Percentiles rank a stretch among this genome's conserved stretches.
Conservation (phyloP, 495 filamentous ascomycete species). For the Neurospora cerealis region DNA sequence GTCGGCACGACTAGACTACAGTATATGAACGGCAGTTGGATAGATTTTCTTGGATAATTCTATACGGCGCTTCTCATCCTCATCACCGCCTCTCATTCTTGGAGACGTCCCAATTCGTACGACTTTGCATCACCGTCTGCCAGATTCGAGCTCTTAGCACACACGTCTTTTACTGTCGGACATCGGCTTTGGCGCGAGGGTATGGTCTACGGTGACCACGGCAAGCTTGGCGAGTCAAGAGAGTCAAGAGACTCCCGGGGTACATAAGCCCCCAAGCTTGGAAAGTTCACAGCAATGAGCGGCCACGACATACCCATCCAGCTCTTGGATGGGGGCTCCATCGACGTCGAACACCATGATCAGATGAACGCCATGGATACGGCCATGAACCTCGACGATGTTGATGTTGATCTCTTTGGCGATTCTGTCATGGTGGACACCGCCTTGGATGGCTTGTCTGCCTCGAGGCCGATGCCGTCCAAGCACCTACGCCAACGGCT, state of each 20-base stretch:
- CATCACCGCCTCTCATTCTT: neutral
- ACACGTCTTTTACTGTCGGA: neutral
- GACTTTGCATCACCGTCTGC: neutral
- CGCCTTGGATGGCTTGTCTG: constrained; percentile 39
- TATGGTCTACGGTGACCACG: neutral
- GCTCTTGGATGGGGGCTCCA: constrained; percentile 18
- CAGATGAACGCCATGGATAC: constrained; percentile 14
- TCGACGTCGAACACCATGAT: neutral
- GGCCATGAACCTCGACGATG: constrained; percentile 51
- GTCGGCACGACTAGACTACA: neutral
- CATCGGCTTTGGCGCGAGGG: neutral
- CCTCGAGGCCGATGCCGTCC: constrained; percentile 35
- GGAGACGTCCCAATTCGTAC: neutral
- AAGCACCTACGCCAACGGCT: constrained; percentile 63
- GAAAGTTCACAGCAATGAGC: constrained; percentile 9
- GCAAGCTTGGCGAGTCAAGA: neutral
- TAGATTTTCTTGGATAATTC: neutral
- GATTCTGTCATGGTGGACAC: constrained; percentile 41
- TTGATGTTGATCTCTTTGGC: constrained; percentile 68
- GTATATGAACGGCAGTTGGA: neutral
- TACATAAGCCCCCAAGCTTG: neutral
- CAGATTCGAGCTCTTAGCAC: neutral
- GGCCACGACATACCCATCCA: constrained; percentile 26
- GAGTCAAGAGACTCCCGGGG: neutral
- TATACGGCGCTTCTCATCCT: neutral